Base-by-base conservation (phyloP, 805 yeast genomes). In the Tetrapisispora taiwanensis region DNA sequence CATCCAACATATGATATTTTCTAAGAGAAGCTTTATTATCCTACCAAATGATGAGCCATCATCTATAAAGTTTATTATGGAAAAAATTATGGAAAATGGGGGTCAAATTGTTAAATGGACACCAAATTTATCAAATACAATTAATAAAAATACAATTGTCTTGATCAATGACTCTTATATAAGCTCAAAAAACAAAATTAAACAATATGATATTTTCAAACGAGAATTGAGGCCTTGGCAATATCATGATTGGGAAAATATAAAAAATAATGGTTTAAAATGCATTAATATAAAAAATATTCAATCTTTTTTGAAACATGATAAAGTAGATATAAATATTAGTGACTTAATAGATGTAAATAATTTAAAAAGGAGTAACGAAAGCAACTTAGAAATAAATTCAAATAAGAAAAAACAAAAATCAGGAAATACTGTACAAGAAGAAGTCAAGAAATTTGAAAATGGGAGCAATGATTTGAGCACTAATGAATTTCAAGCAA, bases 161-260 rank as follows among this genome's bases (percentile, higher is more conserved):
- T 30, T 62, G 18, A 44, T 62, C 3, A 55, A 55, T 41, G 59
- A 59, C 40, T 46, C 63, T 1, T 62, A 47, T 47, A 48, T 60
- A 5, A 49, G 43, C 27, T 38, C 39, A 2, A 39, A 50, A 5
- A 41, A 38, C 8, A 41, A 42, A 30, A 14, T 59, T 18, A 45
- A 36, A 1, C 43, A 50, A 20, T 24, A 37, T 9, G 52, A 52
- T 19, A 36, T 59, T 12, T 58, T 62, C 30, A 35, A 43, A 22
- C 52, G 49, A 26, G 63, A 62, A 42, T 49, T 54, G 41, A 45
- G 49, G 14, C 35, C 49, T 5, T 43, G 51, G 43, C 37, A 42
- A 10, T 43, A 45, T 12, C 24, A 14, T 2, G 33, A 51, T 1
- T 47, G 51, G 46, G 34, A 42, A 4, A 33, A 36, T 5, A 42